Percentiles rank a stretch among this genome's conserved stretches.
Evolutionary conservation across 1,139 yeast genomes (phyloP).

Genomic region (Hansenula sp.): DNA sequence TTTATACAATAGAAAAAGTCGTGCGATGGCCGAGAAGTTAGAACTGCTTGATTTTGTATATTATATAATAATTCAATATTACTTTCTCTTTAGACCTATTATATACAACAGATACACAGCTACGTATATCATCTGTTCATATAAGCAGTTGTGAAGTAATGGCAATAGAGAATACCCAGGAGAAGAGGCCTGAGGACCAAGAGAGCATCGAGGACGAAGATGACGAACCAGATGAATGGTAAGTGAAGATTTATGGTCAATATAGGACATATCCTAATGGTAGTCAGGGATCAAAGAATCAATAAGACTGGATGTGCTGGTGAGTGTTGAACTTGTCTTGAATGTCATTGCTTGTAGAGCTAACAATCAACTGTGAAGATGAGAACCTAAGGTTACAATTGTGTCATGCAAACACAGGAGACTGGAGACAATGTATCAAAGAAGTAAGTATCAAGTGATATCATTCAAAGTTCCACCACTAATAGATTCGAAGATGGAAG

Average conservation of each 20-base stretch:
- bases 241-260: slow-evolving; percentile 6
- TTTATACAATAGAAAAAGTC: too few relatives aligned
- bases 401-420: slow-evolving; percentile 78
- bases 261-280: background rate
- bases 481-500: slow-evolving; percentile 54
- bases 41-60: background rate
- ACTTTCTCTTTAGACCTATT: too few relatives aligned
- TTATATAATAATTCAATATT: too few relatives aligned
- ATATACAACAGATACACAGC: too few relatives aligned
- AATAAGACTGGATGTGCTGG: slow-evolving; percentile 68
- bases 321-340: too few relatives aligned
- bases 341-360: too few relatives aligned
- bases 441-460: slow-evolving; percentile 36
- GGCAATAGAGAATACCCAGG: slow-evolving; percentile 1
- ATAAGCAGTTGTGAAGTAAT: background rate
- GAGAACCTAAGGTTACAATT: slow-evolving; percentile 63
- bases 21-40: too few relatives aligned
- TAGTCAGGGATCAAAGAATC: slow-evolving; percentile 60
- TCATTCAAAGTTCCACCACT: too few relatives aligned
- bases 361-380: slow-evolving; percentile 27
- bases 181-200: background rate
- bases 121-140: too few relatives aligned
- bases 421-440: slow-evolving; percentile 66
- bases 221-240: slow-evolving; percentile 58
- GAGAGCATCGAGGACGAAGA: slow-evolving; percentile 27